Base-by-base conservation (phyloP, 164 flowering plant genomes). In the Annona squamosa region DNA sequence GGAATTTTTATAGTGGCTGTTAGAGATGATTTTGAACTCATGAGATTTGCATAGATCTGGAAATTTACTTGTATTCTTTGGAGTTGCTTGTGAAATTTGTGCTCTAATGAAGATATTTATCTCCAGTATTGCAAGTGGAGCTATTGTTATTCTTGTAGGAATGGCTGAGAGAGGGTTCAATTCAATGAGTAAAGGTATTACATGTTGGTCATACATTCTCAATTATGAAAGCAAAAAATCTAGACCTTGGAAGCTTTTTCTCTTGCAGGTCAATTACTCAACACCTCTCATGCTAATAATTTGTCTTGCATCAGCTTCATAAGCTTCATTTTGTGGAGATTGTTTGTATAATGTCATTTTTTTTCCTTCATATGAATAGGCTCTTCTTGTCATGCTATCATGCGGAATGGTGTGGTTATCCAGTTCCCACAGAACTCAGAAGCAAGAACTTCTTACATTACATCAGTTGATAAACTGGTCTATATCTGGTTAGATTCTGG, bases 391-490 rank as follows among this genome's bases (percentile, higher is more conserved):
- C 72, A 91, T 82, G 46, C 77, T 91, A 9, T 87, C 98, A 69
- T 88, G 95, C 44, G 76, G 81, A 62, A 92, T 94, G 98, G 98
- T 92, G 76, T 76, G 77, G 57, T 61, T 94, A 70, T 84, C 97
- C 63, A 92, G 97, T 69, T 84, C 90, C 74, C 98, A 87, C 76
- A 82, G 98, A 83, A 87, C 94, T 17, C 79, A 89, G 77, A 90
- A 92, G 74, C 94, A 87, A 76, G 95, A 94, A 85, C 82, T 94
- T 71, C 94, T 80, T 74, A 76, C 73, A 16, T 18, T 82, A 4
- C 97, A 94, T 85, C 98, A 94, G 82, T 65, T 91, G 69, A 80
- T 89, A 72, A 94, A 89, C 79, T 94, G 98, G 98, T 85, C 75
- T 46, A 74, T 90, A 81, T 90, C 93, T 79, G 98, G 98, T 94